Base-by-base conservation (phyloP, 192 early-diverging fungal genomes). In the Linderina pennispora region DNA sequence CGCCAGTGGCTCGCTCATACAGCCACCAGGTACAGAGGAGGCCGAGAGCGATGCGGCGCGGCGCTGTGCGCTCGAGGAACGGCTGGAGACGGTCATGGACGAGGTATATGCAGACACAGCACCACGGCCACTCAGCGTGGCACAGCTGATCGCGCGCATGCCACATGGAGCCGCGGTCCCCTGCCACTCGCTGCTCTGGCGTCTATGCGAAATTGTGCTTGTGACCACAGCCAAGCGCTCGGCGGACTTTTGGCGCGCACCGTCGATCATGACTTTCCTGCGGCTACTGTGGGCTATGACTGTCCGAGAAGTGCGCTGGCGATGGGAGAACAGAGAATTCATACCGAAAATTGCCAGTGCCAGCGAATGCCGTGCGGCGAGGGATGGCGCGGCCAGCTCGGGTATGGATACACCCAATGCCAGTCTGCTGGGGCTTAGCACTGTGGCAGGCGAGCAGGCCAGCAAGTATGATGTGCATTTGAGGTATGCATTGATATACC, bases 241-340 rank as follows among this genome's bases (percentile, higher is more conserved):
- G 16, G 49, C 62, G 0, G 59, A 57, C 40, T 66, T 74, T 43
- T 61, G 57, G 63, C 63, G 67, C 18, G 72, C 75, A 1, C 77
- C 80, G 4, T 65, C 66, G 18, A 70, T 80, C 14, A 79, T 84
- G 52, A 80, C 80, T 2, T 83, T 83, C 41, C 56, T 87, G 36
- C 80, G 81, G 37, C 75, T 87, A 4, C 50, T 87, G 21, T 87
- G 85, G 85, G 58, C 75, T 0, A 82, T 82, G 54, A 38, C 82
- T 9, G 40, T 87, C 28, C 75, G 73, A 24, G 75, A 79, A 46
- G 61, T 84, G 24, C 59, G 77, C 20, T 68, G 67, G 66, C 68
- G 79, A 21, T 87, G 81, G 85, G 81, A 87, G 36, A 67, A 84
- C 36, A 41, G 45, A 8, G 48, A 65, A 21, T 36, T 74, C 3